phyloP scores from a whole-genome alignment of 139 green algal genomes.

The Astrephomene gubernaculifera region DNA sequence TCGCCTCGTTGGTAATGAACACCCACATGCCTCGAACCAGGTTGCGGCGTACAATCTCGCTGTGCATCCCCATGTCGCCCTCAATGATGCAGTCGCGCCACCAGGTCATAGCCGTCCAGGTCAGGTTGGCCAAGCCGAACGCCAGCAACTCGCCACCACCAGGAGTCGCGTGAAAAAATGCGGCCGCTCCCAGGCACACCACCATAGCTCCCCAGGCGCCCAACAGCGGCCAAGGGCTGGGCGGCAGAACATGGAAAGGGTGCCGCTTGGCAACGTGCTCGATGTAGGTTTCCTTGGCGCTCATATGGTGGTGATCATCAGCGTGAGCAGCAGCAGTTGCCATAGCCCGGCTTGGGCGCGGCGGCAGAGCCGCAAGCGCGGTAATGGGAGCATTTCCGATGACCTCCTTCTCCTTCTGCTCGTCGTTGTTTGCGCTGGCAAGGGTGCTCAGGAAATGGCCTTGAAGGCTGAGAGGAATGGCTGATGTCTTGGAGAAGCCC shows the following conservation, averaged over 20 bases:
- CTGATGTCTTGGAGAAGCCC: constrained; percentile 23
- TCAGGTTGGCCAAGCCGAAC: constrained; percentile 34
- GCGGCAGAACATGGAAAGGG: constrained; percentile 61
- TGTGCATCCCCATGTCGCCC: constrained; percentile 67
- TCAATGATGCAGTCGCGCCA: constrained; percentile 67
- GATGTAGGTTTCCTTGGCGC: constrained; percentile 36
- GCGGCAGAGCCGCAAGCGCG: constrained; percentile 39
- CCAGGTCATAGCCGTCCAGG: constrained; percentile 50
- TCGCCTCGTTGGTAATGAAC: constrained; percentile 62
- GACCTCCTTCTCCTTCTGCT: constrained; percentile 61
- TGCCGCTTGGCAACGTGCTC: constrained; percentile 36
- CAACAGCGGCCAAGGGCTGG: constrained; percentile 52
- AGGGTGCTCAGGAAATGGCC: constrained; percentile 50
- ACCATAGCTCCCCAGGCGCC: constrained; percentile 36
- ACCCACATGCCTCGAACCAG: constrained; percentile 58
- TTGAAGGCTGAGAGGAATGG: constrained; percentile 47
- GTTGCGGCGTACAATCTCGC: constrained; percentile 58
- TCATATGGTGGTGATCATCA: constrained; percentile 17
- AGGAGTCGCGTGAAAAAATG: constrained; percentile 59
- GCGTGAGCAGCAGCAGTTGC: no score
- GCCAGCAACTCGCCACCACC: constrained; percentile 39
- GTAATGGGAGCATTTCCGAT: no score
- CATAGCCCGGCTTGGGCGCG: constrained; percentile 13
- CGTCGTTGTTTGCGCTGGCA: constrained; percentile 36
- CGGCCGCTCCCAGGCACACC: constrained; percentile 24